Evolutionary conservation across 2,329 filamentous ascomycete species (phyloP).

Genomic region (Coleophoma cylindrospora): DNA sequence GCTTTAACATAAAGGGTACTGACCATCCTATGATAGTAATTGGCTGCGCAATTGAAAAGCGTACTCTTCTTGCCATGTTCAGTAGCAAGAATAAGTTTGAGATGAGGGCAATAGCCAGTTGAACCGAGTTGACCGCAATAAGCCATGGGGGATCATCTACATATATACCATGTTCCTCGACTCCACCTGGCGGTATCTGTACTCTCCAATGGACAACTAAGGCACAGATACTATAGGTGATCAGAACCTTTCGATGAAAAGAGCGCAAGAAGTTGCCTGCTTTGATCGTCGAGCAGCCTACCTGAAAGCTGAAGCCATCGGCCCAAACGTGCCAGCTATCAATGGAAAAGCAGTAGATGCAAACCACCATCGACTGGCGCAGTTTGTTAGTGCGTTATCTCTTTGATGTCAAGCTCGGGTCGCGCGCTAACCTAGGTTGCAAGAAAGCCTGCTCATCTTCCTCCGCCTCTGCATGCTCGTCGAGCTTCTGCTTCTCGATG

Average conservation of each 20-base stretch:
- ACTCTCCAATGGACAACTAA: slow-evolving; percentile 78
- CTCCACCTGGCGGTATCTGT: slow-evolving; percentile 39
- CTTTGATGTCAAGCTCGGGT: no score
- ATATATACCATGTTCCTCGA: slow-evolving; percentile 48
- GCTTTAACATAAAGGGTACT: slow-evolving; percentile 27
- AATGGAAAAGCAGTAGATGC: slow-evolving; percentile 66
- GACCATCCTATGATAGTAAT: slow-evolving; percentile 79
- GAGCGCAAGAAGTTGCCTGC: no score
- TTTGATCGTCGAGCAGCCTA: no score
- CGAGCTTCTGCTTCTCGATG: slow-evolving; percentile 17
- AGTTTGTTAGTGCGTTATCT: not conserved
- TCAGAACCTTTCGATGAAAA: no score
- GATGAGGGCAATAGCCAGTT: slow-evolving; percentile 68
- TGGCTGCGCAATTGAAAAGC: slow-evolving; percentile 78
- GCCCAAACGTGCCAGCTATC: slow-evolving; percentile 77
- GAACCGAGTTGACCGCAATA: slow-evolving; percentile 69
- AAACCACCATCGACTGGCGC: slow-evolving; percentile 48
- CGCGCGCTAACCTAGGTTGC: slow-evolving; percentile 14
- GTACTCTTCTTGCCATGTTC: slow-evolving; percentile 77
- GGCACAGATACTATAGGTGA: slow-evolving; percentile 63
- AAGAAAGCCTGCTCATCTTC: slow-evolving; percentile 23
- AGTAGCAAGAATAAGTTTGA: slow-evolving; percentile 80
- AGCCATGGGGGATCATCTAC: slow-evolving; percentile 70
- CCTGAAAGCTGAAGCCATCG: slow-evolving; percentile 74
- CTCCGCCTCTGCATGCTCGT: slow-evolving; percentile 15